A percentile compares a stretch with the other conserved stretches of the same genome.
Evolutionary conservation across 2,329 filamentous ascomycete species (phyloP).

Genomic region (Penicillium sp.): DNA sequence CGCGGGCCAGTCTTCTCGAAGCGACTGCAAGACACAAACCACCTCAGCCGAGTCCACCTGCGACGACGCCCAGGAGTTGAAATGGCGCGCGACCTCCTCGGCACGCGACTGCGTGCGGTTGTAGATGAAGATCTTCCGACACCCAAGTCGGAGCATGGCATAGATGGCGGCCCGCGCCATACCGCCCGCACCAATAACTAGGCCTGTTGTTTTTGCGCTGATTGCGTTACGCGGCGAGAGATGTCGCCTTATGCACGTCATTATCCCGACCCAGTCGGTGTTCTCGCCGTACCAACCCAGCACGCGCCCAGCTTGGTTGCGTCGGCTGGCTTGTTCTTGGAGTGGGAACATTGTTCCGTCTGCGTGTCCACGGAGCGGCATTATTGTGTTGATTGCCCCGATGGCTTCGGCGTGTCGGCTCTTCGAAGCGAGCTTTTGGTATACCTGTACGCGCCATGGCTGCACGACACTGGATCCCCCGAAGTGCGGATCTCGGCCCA

Average conservation of each 20-base stretch:
- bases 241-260: slow-evolving; percentile 44
- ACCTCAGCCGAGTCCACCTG: slow-evolving; percentile 40
- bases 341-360: slow-evolving; percentile 40
- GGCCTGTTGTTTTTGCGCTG: slow-evolving; percentile 51
- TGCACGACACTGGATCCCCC: slow-evolving; percentile 47
- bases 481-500: slow-evolving; percentile 41
- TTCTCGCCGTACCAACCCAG: slow-evolving; percentile 48
- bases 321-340: slow-evolving; percentile 42
- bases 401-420: slow-evolving; percentile 47
- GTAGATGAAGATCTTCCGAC: slow-evolving; percentile 71
- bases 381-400: slow-evolving; percentile 48
- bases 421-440: slow-evolving; percentile 39
- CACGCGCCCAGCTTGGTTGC: slow-evolving; percentile 44
- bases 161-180: slow-evolving; percentile 80
- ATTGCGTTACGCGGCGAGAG: slow-evolving; percentile 54
- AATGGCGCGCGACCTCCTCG: slow-evolving; percentile 66
- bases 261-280: slow-evolving; percentile 47
- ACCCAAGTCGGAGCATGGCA: slow-evolving; percentile 73
- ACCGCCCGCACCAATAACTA: slow-evolving; percentile 63
- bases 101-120: slow-evolving; percentile 71
- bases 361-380: slow-evolving; percentile 41
- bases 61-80: slow-evolving; percentile 54
- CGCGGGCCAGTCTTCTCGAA: slow-evolving; percentile 64
- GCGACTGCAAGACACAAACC: slow-evolving; percentile 57
- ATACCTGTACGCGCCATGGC: slow-evolving; percentile 45